phyloP scores from a whole-genome alignment of 805 yeast species.

The Blastobotrys muscicola region DNA sequence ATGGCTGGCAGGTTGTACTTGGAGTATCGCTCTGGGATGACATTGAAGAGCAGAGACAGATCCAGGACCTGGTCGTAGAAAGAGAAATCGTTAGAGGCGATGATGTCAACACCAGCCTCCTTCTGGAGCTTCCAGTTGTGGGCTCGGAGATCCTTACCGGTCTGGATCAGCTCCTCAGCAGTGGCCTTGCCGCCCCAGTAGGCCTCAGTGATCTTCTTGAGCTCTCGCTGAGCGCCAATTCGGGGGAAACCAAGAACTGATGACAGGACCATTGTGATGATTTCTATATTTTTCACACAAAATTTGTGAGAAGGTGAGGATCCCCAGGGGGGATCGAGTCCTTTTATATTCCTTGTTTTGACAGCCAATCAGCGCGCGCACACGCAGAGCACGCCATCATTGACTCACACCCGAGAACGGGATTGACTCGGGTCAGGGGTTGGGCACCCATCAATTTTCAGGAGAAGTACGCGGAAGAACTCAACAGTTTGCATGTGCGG shows the following conservation, averaged over 20 bases:
- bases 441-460: too few relatives aligned
- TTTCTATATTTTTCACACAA: slow-evolving; percentile 1
- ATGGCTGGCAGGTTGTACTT: slow-evolving; percentile 80
- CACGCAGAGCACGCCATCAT: too few relatives aligned
- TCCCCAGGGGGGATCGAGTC: too few relatives aligned
- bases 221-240: slow-evolving; percentile 98
- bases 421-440: too few relatives aligned
- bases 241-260: slow-evolving; percentile 99
- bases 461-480: too few relatives aligned
- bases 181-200: slow-evolving; percentile 95
- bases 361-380: too few relatives aligned
- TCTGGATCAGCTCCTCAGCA: slow-evolving; percentile 78
- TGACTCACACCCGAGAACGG: too few relatives aligned
- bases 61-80: slow-evolving; percentile 97
- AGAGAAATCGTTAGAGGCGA: slow-evolving; percentile 96
- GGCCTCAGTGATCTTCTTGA: slow-evolving; percentile 97
- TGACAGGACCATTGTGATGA: slow-evolving; percentile 73
- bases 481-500: too few relatives aligned
- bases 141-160: slow-evolving; percentile 92
- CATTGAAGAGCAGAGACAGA: slow-evolving; percentile 85
- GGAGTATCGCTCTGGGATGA: slow-evolving; percentile 93
- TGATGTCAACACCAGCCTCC: slow-evolving; percentile 93
- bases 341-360: too few relatives aligned
- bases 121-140: slow-evolving; percentile 97
- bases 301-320: too few relatives aligned